These are phyloP conservation scores for Penicillium sp. DNA, from an alignment of 2,329 filamentous ascomycete genomes.

Conservation along the genomic window DNA sequence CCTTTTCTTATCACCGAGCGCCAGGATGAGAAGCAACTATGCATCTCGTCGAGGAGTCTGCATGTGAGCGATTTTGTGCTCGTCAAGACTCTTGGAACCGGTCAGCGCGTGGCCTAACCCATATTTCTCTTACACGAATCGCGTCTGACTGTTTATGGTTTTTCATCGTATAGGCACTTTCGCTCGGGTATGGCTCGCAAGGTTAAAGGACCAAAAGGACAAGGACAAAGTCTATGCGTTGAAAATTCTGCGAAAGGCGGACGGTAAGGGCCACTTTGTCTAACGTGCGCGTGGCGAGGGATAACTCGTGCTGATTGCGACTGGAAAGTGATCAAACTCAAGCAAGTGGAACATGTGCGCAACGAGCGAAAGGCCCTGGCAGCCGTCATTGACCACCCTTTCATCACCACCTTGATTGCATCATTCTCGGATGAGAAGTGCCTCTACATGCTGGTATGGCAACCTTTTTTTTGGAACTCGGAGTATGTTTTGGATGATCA, in stretches of 20 bases:
- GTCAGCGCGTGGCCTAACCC: conserved; percentile 31
- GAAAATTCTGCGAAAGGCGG: conserved; percentile 52
- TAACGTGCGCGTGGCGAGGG: background rate
- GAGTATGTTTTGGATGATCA: background rate
- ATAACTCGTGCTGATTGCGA: conserved; percentile 13
- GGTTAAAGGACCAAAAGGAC: conserved; percentile 41
- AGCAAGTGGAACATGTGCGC: conserved; percentile 68
- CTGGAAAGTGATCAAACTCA: conserved; percentile 55
- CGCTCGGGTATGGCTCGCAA: conserved; percentile 52
- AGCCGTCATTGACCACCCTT: conserved; percentile 63
- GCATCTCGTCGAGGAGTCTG: conserved; percentile 40
- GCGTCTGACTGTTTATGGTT: conserved; percentile 3
- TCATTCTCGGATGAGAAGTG: conserved; percentile 64
- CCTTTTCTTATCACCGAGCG: conserved; percentile 42
- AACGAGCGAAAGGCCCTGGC: conserved; percentile 65
- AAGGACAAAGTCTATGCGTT: conserved; percentile 49
- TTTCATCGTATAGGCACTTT: conserved; percentile 47
- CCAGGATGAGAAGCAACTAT: conserved; percentile 40
- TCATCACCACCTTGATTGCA: conserved; percentile 64
- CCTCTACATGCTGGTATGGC: conserved; percentile 53
- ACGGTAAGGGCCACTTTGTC: conserved; percentile 38
- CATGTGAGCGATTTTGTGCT: conserved; percentile 48
- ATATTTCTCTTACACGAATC: background rate
- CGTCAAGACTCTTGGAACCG: conserved; percentile 52
- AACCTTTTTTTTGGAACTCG: background rate